phyloP scores from a whole-genome alignment of 768 basidiomycete species.

The Leucocoprinus leucothites region DNA sequence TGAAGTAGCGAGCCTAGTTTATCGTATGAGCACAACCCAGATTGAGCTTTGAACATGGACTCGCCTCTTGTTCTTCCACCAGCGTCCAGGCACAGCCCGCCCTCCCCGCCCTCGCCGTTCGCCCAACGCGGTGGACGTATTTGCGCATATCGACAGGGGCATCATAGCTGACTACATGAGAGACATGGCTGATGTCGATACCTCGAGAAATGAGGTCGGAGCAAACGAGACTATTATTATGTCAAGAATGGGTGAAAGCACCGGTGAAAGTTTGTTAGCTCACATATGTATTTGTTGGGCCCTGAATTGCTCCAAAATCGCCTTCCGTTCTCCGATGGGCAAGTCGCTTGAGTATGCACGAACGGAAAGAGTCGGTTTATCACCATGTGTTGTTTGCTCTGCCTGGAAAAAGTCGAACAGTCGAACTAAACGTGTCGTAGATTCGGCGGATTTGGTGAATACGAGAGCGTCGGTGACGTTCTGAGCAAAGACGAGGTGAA shows the following conservation, averaged over 20 bases:
- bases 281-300: conserved; percentile 81
- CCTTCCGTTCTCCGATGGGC: conserved; percentile 64
- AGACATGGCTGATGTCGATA: conserved; percentile 89
- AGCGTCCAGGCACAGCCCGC: conserved; percentile 90
- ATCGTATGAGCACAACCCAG: conserved; percentile 2
- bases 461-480: conserved; percentile 72
- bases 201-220: conserved; percentile 96
- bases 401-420: conserved; percentile 80
- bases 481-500: conserved; percentile 73
- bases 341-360: conserved; percentile 89
- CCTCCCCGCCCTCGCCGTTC: conserved; percentile 92
- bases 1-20: conserved; percentile 80
- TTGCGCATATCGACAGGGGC: conserved; percentile 97
- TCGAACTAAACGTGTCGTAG: conserved; percentile 75
- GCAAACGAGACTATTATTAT: conserved; percentile 73
- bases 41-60: conserved; percentile 12
- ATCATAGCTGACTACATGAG: conserved; percentile 94
- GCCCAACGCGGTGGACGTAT: conserved; percentile 95
- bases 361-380: conserved; percentile 37
- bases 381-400: conserved; percentile 11
- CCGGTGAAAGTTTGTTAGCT: conserved; percentile 19
- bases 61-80: conserved; percentile 90
- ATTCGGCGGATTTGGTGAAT: conserved; percentile 97
- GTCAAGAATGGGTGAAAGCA: background rate
- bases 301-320: conserved; percentile 78